Evolutionary conservation across 176 grass and related monocot genomes (phyloP).

Genomic region (Hordeum marinum): DNA sequence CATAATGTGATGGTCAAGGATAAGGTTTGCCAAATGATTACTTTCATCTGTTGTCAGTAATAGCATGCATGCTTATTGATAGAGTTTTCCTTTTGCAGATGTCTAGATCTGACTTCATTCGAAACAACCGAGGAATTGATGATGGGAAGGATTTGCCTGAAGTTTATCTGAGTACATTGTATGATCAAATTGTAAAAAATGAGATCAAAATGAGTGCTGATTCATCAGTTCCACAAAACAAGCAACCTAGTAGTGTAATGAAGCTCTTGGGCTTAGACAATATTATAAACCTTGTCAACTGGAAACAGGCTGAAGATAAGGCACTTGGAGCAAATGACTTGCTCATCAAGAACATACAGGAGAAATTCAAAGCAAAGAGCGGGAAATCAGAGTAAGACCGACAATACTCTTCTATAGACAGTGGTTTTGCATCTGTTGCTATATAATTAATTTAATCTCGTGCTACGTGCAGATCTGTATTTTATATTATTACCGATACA

Average conservation of each 20-base stretch:
- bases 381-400: slow-evolving; percentile 81
- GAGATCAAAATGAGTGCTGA: slow-evolving; percentile 98
- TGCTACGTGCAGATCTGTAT: slow-evolving; percentile 61
- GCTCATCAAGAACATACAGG: slow-evolving; percentile 95
- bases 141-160: slow-evolving; percentile 98
- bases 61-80: slow-evolving; percentile 10
- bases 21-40: slow-evolving; percentile 57
- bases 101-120: slow-evolving; percentile 85
- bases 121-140: slow-evolving; percentile 97
- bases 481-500: slow-evolving; percentile 78
- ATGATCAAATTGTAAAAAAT: slow-evolving; percentile 96
- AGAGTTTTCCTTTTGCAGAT: slow-evolving; percentile 53
- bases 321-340: slow-evolving; percentile 86
- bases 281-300: slow-evolving; percentile 87
- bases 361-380: slow-evolving; percentile 98
- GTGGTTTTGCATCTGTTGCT: background rate
- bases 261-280: slow-evolving; percentile 92
- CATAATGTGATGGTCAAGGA: slow-evolving; percentile 99
- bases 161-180: slow-evolving; percentile 76
- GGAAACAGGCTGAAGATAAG: slow-evolving; percentile 82
- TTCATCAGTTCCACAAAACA: slow-evolving; percentile 67
- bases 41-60: background rate
- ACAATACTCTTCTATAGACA: background rate
- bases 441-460: slow-evolving; percentile 27
- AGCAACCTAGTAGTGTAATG: slow-evolving; percentile 78